Percentiles rank a stretch among this genome's conserved stretches.
These are phyloP conservation scores for Yarrowia galli DNA, from an alignment of 1,139 yeast genomes.

Conservation along the genomic window DNA sequence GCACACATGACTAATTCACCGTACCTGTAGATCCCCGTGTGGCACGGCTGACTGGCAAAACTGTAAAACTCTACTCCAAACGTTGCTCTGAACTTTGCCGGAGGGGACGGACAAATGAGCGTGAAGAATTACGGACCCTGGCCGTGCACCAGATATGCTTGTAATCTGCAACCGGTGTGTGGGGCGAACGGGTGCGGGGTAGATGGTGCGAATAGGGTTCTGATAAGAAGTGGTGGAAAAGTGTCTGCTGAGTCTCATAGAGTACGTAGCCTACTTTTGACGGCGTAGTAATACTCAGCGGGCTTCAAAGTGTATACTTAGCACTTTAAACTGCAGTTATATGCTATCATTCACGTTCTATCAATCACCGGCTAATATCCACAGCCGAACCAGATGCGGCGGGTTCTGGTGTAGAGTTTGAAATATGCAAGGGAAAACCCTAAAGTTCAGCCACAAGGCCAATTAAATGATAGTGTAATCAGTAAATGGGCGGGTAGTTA, in stretches of 20 bases:
- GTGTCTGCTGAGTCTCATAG: neutral
- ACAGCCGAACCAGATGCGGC: neutral
- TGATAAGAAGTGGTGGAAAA: neutral
- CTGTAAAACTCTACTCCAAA: too few species aligned
- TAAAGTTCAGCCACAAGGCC: neutral
- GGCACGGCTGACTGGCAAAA: neutral
- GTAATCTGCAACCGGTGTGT: neutral
- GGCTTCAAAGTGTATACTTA: neutral
- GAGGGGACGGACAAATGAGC: neutral
- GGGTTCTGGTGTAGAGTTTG: neutral
- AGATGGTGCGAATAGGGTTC: neutral
- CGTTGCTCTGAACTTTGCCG: neutral
- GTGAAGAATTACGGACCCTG: slow-evolving; percentile 1
- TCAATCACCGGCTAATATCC: neutral
- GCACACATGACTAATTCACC: too few species aligned
- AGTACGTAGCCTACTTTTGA: too few species aligned
- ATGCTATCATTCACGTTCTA: neutral
- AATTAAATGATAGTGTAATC: slow-evolving; percentile 4
- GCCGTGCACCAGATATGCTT: neutral
- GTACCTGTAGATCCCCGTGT: too few species aligned
- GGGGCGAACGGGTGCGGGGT: slow-evolving; percentile 7
- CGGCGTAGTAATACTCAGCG: too few species aligned
- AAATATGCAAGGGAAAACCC: neutral
- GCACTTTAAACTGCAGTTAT: neutral
- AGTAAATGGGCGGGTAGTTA: neutral